Evolutionary conservation across 129 eudicot genomes (phyloP).

Genomic region (Gnaphalium uliginosum): DNA sequence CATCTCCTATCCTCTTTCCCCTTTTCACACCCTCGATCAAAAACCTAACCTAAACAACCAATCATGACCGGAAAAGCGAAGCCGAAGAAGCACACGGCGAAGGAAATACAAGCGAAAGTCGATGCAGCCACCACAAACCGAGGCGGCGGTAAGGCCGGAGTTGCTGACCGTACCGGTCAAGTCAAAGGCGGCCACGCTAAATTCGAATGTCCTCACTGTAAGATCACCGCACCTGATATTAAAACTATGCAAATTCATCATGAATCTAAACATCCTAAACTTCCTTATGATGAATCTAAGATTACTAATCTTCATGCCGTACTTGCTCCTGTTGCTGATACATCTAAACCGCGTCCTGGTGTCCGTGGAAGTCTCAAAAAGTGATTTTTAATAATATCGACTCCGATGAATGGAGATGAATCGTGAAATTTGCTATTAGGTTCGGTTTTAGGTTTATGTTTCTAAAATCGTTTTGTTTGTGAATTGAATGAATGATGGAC

Average conservation of each 20-base stretch:
- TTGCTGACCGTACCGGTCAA: conserved; percentile 70
- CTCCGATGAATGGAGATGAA: not conserved
- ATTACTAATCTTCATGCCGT: conserved; percentile 66
- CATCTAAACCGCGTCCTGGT: conserved; percentile 53
- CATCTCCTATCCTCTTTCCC: not conserved
- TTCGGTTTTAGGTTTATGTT: not conserved
- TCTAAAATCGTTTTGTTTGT: not conserved
- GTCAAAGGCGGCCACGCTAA: conserved; percentile 92
- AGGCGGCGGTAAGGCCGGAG: conserved; percentile 92
- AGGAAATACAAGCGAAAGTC: conserved; percentile 55
- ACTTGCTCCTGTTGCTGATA: conserved; percentile 20
- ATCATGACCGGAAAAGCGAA: conserved; percentile 69
- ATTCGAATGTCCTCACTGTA: conserved; percentile 84
- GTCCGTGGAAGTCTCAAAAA: conserved; percentile 89
- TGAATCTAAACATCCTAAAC: conserved; percentile 81
- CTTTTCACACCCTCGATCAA: conserved; percentile 5
- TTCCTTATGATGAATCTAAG: conserved; percentile 81
- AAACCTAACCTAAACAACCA: conserved; percentile 5
- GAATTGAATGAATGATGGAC: not conserved
- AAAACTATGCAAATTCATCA: conserved; percentile 98
- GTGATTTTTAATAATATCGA: conserved; percentile 34
- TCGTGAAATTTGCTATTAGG: not conserved
- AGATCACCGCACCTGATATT: conserved; percentile 77
- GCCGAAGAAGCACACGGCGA: conserved; percentile 79
- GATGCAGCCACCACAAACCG: conserved; percentile 81